A percentile compares a stretch with the other conserved stretches of the same genome.
Evolutionary conservation across 2,329 filamentous ascomycete species (phyloP).

Genomic region (Talaromyces sp.): DNA sequence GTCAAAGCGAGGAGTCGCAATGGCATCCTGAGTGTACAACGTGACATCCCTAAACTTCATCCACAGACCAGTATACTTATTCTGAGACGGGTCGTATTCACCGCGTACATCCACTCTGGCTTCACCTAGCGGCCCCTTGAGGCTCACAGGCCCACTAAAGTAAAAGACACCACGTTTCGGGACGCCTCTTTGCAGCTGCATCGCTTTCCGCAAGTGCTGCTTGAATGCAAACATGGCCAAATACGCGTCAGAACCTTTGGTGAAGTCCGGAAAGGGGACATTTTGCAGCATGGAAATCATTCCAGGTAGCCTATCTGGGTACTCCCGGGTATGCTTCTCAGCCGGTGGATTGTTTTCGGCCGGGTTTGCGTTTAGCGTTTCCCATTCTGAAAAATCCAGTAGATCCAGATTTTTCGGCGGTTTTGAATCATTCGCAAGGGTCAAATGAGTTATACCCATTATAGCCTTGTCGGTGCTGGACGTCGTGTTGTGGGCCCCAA

Average conservation of each 20-base stretch:
- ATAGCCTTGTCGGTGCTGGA: constrained; percentile 11
- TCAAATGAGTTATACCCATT: background rate
- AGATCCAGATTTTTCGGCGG: constrained; percentile 9
- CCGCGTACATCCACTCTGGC: constrained; percentile 31
- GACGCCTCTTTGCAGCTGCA: constrained; percentile 18
- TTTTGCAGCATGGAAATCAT: constrained; percentile 27
- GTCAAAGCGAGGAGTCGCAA: constrained; percentile 13
- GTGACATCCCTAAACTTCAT: constrained; percentile 28
- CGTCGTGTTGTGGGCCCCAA: constrained; percentile 6
- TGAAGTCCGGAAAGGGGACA: constrained; percentile 28
- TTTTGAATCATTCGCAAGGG: constrained; percentile 6
- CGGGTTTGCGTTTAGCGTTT: background rate
- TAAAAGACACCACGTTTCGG: constrained; percentile 29
- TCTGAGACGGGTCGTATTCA: constrained; percentile 28
- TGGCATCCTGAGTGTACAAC: constrained; percentile 21
- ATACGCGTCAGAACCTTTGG: constrained; percentile 29
- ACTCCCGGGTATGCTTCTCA: background rate
- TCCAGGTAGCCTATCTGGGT: constrained; percentile 11
- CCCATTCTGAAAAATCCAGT: constrained; percentile 13
- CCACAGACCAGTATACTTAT: constrained; percentile 24
- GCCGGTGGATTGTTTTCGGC: background rate
- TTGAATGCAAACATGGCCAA: constrained; percentile 28
- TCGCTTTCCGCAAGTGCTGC: constrained; percentile 12
- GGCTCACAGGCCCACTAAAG: constrained; percentile 27
- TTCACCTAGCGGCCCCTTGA: constrained; percentile 27